Evolutionary conservation across 2,329 filamentous ascomycete genomes (phyloP).

Genomic region (Pezicula radicicola): DNA sequence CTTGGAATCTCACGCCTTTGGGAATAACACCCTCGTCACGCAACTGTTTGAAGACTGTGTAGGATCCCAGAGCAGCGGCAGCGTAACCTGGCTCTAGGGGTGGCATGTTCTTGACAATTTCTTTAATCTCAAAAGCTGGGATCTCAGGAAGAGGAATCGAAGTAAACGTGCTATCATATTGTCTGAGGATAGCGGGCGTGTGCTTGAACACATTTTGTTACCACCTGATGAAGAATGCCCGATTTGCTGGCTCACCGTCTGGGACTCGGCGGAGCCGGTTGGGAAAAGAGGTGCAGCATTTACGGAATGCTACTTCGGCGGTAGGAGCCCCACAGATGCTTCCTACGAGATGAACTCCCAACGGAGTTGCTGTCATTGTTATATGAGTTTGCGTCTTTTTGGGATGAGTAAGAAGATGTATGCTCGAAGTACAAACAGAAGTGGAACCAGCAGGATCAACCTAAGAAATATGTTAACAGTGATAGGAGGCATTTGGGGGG

Average conservation of each 20-base stretch:
- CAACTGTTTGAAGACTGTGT: conserved; percentile 20
- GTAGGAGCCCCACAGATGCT: conserved; percentile 31
- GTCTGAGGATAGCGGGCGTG: conserved; percentile 4
- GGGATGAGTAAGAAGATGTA: too few species aligned
- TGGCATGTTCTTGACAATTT: not conserved
- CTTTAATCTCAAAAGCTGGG: not conserved
- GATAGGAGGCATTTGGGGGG: too few species aligned
- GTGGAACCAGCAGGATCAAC: too few species aligned
- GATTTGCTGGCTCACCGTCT: conserved; percentile 37
- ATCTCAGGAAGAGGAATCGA: conserved; percentile 2
- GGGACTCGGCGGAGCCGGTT: conserved; percentile 34
- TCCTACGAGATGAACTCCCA: conserved; percentile 27
- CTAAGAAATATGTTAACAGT: too few species aligned
- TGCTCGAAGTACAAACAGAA: too few species aligned
- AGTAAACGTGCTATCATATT: conserved; percentile 1
- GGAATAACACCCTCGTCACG: conserved; percentile 20
- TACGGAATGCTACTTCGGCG: conserved; percentile 30
- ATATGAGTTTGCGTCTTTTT: too few species aligned
- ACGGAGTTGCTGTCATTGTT: too few species aligned
- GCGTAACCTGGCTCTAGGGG: conserved; percentile 20
- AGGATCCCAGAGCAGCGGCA: conserved; percentile 24
- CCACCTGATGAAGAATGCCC: conserved; percentile 31
- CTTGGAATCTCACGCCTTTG: conserved; percentile 26
- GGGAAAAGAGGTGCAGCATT: conserved; percentile 25
- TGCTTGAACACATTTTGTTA: conserved; percentile 29